A percentile compares a stretch with the other conserved stretches of the same genome.
These are phyloP conservation scores for Licmophora abbreviata DNA, from an alignment of 108 stramenopile species.

Conservation along the genomic window DNA sequence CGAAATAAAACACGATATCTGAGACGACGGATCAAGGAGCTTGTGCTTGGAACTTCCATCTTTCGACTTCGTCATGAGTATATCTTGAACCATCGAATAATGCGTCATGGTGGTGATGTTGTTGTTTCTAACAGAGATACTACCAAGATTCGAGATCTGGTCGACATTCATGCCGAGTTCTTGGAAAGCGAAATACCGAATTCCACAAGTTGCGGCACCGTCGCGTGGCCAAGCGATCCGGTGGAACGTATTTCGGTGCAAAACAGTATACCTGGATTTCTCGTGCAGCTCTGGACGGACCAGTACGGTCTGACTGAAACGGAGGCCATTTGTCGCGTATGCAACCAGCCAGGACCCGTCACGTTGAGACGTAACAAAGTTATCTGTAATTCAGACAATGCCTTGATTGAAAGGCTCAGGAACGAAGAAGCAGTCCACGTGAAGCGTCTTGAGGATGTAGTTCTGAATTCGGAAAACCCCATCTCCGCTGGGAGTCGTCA, in stretches of 20 bases:
- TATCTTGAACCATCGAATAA: neutral
- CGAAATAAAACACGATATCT: neutral
- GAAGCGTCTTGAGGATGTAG: neutral
- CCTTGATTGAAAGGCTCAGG: neutral
- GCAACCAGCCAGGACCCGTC: slow-evolving; percentile 8
- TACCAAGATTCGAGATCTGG: neutral
- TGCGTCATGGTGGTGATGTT: neutral
- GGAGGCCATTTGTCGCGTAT: neutral
- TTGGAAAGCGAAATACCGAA: neutral
- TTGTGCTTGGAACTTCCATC: neutral
- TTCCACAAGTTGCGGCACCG: neutral
- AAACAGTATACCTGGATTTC: slow-evolving; percentile 7
- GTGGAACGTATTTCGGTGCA: slow-evolving; percentile 1
- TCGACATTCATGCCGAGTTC: neutral
- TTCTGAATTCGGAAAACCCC: neutral
- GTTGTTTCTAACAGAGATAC: neutral
- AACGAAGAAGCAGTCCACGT: neutral
- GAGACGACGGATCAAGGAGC: neutral
- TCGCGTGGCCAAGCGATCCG: neutral
- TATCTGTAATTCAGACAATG: slow-evolving; percentile 2
- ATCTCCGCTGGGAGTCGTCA: neutral
- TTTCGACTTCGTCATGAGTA: neutral
- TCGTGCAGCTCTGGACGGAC: neutral
- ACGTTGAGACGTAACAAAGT: slow-evolving; percentile 4
- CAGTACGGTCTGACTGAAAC: slow-evolving; percentile 6